Base-by-base conservation (phyloP, 371 early-diverging fungal genomes). In the Syncephalastrum contaminatum region DNA sequence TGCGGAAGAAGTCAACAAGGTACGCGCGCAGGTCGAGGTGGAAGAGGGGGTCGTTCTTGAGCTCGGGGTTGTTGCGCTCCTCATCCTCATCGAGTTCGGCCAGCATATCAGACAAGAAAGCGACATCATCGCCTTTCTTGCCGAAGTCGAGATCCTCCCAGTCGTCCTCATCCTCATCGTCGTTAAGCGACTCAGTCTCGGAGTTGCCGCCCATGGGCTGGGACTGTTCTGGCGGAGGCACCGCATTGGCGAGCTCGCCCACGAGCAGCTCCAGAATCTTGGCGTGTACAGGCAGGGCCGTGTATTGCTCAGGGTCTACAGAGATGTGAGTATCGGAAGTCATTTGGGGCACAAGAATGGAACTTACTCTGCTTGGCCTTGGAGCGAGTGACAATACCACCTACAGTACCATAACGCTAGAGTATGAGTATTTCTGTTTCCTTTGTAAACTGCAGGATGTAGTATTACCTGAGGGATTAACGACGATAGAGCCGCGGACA, bases 201-300 rank as follows among this genome's bases (percentile, higher is more conserved):
- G 73, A 79, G 10, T 68, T 65, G 39, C 75, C 79, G 1, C 62
- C 68, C 12, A 30, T 24, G 36, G 36, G 19, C 4, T 19, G 36
- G 15, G 24, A 30, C 46, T 69, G 65, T 1, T 75, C 77, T 18
- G 56, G 58, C 30, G 77, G 70, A 19, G 51, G 43, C 42, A 80
- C 58, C 24, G 79, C 73, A 62, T 78, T 85, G 12, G 86, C 82
- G 48, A 88, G 63, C 53, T 96, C 95, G 15, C 76, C 79, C 12
- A 93, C 61, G 8, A 96, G 74, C 4, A 96, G 75, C 62, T 88
- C 90, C 49, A 95, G 64, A 12, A 93, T 92, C 73, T 94, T 95
- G 51, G 81, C 85, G 4, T 87, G 75, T 43, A 92, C 86, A 4
- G 93, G 85, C 27, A 94, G 81, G 21, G 76, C 68, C 4, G 87